A percentile compares a stretch with the other conserved stretches of the same genome.
phyloP scores from a whole-genome alignment of 805 yeast species.

The Kazachstania martiniae region DNA sequence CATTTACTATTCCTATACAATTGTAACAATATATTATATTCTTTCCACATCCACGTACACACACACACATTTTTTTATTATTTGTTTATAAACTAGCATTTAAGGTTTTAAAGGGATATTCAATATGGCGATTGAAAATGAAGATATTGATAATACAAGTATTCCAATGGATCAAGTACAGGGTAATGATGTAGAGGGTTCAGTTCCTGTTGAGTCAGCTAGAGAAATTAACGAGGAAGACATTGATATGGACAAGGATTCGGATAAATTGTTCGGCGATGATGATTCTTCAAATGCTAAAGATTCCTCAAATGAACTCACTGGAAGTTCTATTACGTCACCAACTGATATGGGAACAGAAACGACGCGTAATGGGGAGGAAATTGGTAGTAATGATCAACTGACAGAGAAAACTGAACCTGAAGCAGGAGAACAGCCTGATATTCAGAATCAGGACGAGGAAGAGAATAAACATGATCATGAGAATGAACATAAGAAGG shows the following conservation, averaged over 20 bases:
- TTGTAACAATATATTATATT: too few relatives aligned
- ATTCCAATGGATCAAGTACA: too few relatives aligned
- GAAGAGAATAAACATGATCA: constrained; percentile 3
- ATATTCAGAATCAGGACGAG: not conserved
- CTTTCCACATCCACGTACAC: not conserved
- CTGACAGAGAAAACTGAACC: not conserved
- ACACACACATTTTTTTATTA: not conserved
- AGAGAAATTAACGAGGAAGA: not conserved
- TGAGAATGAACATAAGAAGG: not conserved
- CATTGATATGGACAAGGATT: constrained; percentile 1
- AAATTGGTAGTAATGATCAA: not conserved
- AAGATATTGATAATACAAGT: too few relatives aligned
- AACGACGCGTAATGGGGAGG: not conserved
- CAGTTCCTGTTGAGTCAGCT: not conserved
- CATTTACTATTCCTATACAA: too few relatives aligned
- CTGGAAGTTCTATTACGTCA: too few relatives aligned
- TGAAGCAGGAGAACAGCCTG: not conserved
- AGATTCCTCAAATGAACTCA: not conserved
- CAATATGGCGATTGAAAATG: too few relatives aligned
- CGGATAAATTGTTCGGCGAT: not conserved
- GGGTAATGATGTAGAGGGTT: not conserved
- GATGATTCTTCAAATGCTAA: not conserved
- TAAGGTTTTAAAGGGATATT: not conserved
- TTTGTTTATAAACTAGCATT: not conserved
- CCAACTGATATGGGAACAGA: too few relatives aligned